Conservation (phyloP, 345 rosid species). For the Gossypium herbaceum region DNA sequence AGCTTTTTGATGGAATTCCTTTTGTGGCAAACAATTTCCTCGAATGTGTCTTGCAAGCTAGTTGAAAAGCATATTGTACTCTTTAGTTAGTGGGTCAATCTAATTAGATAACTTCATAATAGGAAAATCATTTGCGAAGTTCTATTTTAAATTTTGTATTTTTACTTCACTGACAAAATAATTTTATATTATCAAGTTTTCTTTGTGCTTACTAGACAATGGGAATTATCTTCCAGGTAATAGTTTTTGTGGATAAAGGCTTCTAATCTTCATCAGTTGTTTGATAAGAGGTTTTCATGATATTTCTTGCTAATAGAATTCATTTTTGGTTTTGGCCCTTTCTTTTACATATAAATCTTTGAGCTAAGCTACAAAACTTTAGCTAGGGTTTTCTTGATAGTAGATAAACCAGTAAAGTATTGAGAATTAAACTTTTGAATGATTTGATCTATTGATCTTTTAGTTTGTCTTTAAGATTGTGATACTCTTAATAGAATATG, state of each 20-base stretch:
- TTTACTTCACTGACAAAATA: not conserved
- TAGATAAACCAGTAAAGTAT: not conserved
- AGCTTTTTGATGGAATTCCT: not conserved
- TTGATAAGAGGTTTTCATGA: not conserved
- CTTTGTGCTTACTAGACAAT: not conserved
- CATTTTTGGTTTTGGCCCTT: not conserved
- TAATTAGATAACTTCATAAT: not conserved
- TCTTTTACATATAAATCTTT: not conserved
- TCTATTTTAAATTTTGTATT: not conserved
- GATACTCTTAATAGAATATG: not conserved
- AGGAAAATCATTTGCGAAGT: not conserved
- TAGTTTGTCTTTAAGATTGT: not conserved
- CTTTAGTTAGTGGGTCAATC: not conserved
- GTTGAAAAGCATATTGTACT: not conserved
- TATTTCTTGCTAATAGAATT: not conserved
- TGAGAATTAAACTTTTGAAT: not conserved
- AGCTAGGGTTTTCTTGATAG: not conserved
- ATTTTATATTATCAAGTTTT: not conserved
- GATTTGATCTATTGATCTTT: slow-evolving; percentile 1
- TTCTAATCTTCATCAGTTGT: not conserved
- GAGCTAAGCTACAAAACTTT: not conserved
- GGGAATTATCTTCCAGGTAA: not conserved
- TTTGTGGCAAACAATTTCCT: not conserved
- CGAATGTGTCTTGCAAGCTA: not conserved
- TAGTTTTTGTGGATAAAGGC: not conserved